Evolutionary conservation across 192 early-diverging fungal genomes (phyloP).

Genomic region (Backusella luteola): DNA sequence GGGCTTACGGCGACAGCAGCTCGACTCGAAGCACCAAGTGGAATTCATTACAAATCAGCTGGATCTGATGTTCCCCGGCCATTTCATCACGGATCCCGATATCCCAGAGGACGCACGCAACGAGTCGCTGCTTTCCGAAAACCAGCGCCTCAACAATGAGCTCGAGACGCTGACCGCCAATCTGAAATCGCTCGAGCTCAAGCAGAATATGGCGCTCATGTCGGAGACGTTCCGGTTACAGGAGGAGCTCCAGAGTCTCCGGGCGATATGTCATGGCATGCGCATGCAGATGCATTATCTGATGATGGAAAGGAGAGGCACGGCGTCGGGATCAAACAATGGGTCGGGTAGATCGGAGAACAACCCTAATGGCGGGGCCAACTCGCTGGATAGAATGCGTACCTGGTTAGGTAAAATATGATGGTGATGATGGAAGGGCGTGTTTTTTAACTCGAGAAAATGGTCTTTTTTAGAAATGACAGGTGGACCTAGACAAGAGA

Average conservation of each 20-base stretch:
- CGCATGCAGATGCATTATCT: conserved; percentile 70
- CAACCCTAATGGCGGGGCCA: neutral
- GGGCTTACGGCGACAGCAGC: neutral
- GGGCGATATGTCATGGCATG: conserved; percentile 62
- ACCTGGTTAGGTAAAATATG: neutral
- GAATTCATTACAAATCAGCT: conserved; percentile 15
- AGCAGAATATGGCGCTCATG: conserved; percentile 70
- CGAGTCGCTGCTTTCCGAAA: conserved; percentile 49
- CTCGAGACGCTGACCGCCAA: conserved; percentile 55
- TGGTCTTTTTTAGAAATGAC: conserved; percentile 13
- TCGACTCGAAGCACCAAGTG: conserved; percentile 2
- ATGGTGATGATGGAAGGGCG: neutral
- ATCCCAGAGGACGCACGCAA: conserved; percentile 29
- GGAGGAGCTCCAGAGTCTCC: conserved; percentile 67
- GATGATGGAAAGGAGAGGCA: conserved; percentile 47
- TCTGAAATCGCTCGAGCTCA: conserved; percentile 58
- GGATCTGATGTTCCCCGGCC: conserved; percentile 28
- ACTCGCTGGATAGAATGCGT: neutral
- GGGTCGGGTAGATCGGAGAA: neutral
- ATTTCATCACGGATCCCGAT: conserved; percentile 20
- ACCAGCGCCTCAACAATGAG: conserved; percentile 51
- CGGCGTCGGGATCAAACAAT: neutral
- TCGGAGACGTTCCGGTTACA: conserved; percentile 61
- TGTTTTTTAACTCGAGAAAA: neutral
- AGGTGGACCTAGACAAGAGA: conserved; percentile 31